These are phyloP conservation scores for Colletotrichum shisoi DNA, from an alignment of 2,329 filamentous ascomycete species.

Conservation along the genomic window DNA sequence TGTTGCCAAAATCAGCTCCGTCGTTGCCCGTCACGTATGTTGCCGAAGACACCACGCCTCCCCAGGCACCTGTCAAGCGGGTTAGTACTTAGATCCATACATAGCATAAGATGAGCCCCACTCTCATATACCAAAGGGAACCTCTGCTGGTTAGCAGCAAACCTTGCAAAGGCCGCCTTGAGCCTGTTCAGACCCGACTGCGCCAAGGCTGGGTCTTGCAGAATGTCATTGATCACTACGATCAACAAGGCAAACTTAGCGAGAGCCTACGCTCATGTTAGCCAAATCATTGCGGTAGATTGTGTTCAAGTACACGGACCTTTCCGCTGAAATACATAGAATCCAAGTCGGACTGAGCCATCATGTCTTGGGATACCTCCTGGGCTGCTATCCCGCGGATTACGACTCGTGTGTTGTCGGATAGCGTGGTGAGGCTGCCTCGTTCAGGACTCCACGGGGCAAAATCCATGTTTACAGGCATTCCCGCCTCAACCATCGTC, in stretches of 20 bases:
- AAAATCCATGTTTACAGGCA: constrained; percentile 79
- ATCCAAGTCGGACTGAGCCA: constrained; percentile 74
- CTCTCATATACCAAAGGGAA: constrained; percentile 71
- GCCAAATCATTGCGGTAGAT: neutral
- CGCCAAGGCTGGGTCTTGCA: constrained; percentile 65
- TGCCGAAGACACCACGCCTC: constrained; percentile 79
- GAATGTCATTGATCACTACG: constrained; percentile 70
- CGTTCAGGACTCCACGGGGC: constrained; percentile 74
- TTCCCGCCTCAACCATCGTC: constrained; percentile 77
- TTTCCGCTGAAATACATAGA: constrained; percentile 96
- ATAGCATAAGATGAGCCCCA: constrained; percentile 47
- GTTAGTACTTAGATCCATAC: neutral
- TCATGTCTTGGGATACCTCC: constrained; percentile 80
- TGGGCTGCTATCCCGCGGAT: constrained; percentile 70
- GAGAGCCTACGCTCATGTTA: constrained; percentile 60
- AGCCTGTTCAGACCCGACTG: constrained; percentile 66
- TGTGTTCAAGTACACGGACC: constrained; percentile 51
- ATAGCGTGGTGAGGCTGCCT: constrained; percentile 57
- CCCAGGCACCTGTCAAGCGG: constrained; percentile 67
- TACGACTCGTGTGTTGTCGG: constrained; percentile 61
- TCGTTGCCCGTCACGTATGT: constrained; percentile 74
- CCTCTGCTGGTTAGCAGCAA: constrained; percentile 72
- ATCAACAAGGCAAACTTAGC: constrained; percentile 78
- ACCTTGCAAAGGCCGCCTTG: constrained; percentile 71
- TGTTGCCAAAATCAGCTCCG: constrained; percentile 87